Evolutionary conservation across 2,329 filamentous ascomycete species (phyloP).

Genomic region (Colletotrichum viniferum): DNA sequence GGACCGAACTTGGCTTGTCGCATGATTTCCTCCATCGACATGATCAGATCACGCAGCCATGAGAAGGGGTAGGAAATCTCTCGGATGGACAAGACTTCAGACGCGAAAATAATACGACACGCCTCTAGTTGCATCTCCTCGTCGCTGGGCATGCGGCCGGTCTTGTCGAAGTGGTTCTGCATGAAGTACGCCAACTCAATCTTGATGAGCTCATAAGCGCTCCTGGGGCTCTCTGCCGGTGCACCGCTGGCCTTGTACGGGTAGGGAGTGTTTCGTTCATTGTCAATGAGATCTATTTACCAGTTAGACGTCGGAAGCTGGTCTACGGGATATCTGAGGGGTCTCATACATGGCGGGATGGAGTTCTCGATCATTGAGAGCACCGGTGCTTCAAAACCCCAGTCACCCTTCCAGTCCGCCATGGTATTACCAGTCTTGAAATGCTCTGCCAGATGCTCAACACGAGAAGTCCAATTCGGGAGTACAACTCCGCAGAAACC

Average conservation of each 20-base stretch:
- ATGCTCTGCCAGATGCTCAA: slow-evolving; percentile 70
- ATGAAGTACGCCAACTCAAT: slow-evolving; percentile 60
- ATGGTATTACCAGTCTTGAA: slow-evolving; percentile 69
- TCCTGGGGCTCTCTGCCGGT: slow-evolving; percentile 51
- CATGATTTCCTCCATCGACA: slow-evolving; percentile 49
- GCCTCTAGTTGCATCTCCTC: slow-evolving; percentile 61
- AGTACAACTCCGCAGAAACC: slow-evolving; percentile 69
- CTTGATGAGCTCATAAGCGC: slow-evolving; percentile 67
- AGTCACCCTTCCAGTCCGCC: slow-evolving; percentile 73
- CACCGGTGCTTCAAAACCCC: slow-evolving; percentile 68
- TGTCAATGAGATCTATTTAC: slow-evolving; percentile 63
- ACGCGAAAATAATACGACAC: slow-evolving; percentile 61
- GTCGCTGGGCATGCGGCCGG: slow-evolving; percentile 48
- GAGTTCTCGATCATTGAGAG: slow-evolving; percentile 69
- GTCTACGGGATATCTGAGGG: slow-evolving; percentile 39
- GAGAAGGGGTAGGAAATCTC: slow-evolving; percentile 41
- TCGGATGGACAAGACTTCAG: slow-evolving; percentile 50
- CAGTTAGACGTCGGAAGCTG: slow-evolving; percentile 44
- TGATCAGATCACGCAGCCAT: slow-evolving; percentile 65
- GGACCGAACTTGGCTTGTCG: slow-evolving; percentile 53
- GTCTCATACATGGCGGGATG: slow-evolving; percentile 65
- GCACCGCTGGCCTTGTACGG: slow-evolving; percentile 55
- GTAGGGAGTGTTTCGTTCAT: slow-evolving; percentile 62
- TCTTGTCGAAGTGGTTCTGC: slow-evolving; percentile 46
- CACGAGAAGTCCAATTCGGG: slow-evolving; percentile 64